phyloP scores from a whole-genome alignment of 2,329 filamentous ascomycete genomes.

The Cladosporium sp. region DNA sequence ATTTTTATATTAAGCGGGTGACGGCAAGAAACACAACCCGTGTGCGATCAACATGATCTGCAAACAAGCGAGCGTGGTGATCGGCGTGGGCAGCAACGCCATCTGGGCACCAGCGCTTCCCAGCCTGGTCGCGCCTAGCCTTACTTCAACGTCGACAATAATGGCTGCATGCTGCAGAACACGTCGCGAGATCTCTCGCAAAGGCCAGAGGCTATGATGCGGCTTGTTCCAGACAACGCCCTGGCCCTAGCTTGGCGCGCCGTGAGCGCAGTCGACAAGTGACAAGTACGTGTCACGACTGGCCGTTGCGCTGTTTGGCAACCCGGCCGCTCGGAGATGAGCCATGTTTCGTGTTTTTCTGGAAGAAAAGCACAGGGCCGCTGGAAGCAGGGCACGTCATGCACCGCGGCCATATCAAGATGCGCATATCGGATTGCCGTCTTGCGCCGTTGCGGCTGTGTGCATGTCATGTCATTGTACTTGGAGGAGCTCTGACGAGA shows the following conservation, averaged over 20 bases:
- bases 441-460: background rate
- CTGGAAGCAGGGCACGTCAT: conserved; percentile 8
- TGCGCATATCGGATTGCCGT: background rate
- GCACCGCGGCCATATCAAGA: background rate
- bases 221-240: background rate
- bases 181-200: background rate
- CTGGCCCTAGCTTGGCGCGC: conserved; percentile 6
- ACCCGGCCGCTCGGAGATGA: conserved; percentile 9
- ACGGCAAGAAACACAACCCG: background rate
- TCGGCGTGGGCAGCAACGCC: background rate
- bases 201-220: background rate
- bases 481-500: no score
- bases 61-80: background rate
- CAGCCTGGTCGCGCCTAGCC: background rate
- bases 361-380: conserved; percentile 8
- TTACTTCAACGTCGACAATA: background rate
- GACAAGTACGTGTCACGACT: conserved; percentile 9
- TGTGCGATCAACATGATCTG: conserved; percentile 4
- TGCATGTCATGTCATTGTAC: background rate
- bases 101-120: conserved; percentile 2
- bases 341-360: conserved; percentile 10
- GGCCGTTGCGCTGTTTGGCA: conserved; percentile 4
- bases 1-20: background rate
- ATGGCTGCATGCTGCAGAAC: no score
- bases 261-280: background rate